Evolutionary conservation across 1,139 yeast genomes (phyloP), one percentile per base, ranked within the genome.

Genomic region (Debaryomyces coudertii): DNA sequence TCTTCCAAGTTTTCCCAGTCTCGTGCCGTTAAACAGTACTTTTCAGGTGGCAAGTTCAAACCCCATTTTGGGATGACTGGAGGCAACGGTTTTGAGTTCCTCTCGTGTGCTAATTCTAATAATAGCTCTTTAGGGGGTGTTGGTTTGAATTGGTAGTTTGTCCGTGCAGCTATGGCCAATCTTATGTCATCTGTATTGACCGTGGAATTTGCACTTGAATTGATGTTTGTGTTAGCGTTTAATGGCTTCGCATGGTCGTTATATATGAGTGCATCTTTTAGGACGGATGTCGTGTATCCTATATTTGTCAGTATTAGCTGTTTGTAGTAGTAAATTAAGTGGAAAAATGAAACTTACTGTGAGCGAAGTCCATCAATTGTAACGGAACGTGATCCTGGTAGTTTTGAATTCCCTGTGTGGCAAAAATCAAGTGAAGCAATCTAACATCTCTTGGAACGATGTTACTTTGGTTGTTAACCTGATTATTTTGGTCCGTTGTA

Each of bases 301-400:
- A 37, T 18, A 20, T 43, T 41, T 36, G 60, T 62, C 58, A 58
- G 63, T 57, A 56, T 24, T 29, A 6, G 34, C 25, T 4, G 5
- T 15, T 28, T 9, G 22, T 11, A 31, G 36, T 36, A 44, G 43
- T 45, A 36, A 12, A 42, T n/a, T 23, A 11, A 16, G 22, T 30
- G 18, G 14, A 15, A 34, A 16, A n/a, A 16, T 15, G 25, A 31
- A 44, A 69, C 73, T 55, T 54, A 69, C 82, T 66, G 65, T 89
- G 89, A 11, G 98, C 98, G 72, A 93, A 93, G 65, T 93, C 98
- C 96, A 93, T 89, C 52, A 93, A 74, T 63, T 92, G 98, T 34
- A 93, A 69, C 0, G 98, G 97, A 2, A 93, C 98, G 51, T 90
- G 95, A 61, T 92, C 98, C 62, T 93, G 96, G 65, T 92, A 93